Percentiles rank a stretch among this genome's conserved stretches.
Evolutionary conservation across 768 basidiomycete genomes (phyloP).

Genomic region (Sporobolomyces pararoseus): DNA sequence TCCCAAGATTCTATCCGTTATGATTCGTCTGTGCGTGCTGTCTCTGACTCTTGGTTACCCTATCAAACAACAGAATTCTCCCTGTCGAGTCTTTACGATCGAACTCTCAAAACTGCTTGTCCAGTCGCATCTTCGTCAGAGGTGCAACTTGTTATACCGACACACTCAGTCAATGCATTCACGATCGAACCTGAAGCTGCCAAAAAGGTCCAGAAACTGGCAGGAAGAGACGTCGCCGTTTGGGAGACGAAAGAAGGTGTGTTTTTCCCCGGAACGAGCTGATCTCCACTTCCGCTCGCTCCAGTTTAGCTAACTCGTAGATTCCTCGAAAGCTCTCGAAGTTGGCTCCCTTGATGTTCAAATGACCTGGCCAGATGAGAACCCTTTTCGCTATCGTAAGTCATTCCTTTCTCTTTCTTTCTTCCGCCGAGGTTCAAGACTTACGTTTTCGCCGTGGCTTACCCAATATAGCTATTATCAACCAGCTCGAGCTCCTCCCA

Average conservation of each 20-base stretch:
- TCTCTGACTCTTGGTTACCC: no score
- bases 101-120: slow-evolving; percentile 62
- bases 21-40: not conserved
- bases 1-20: not conserved
- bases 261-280: not conserved
- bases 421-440: no score
- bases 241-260: slow-evolving; percentile 33
- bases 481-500: slow-evolving; percentile 51
- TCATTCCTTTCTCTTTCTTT: not conserved
- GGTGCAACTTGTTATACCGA: slow-evolving; percentile 46
- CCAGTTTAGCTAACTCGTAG: not conserved
- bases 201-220: not conserved
- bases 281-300: not conserved
- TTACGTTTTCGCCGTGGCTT: not conserved
- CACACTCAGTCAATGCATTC: slow-evolving; percentile 25
- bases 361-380: slow-evolving; percentile 36
- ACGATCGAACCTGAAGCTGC: slow-evolving; percentile 5
- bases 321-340: not conserved
- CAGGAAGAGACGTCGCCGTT: not conserved
- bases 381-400: slow-evolving; percentile 42
- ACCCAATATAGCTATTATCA: slow-evolving; percentile 31
- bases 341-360: slow-evolving; percentile 7
- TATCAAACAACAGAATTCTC: slow-evolving; percentile 24
- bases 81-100: slow-evolving; percentile 63
- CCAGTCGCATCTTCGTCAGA: slow-evolving; percentile 57